These are phyloP conservation scores for Fusarium sp. DNA, from an alignment of 2,329 filamentous ascomycete genomes.

Conservation along the genomic window DNA sequence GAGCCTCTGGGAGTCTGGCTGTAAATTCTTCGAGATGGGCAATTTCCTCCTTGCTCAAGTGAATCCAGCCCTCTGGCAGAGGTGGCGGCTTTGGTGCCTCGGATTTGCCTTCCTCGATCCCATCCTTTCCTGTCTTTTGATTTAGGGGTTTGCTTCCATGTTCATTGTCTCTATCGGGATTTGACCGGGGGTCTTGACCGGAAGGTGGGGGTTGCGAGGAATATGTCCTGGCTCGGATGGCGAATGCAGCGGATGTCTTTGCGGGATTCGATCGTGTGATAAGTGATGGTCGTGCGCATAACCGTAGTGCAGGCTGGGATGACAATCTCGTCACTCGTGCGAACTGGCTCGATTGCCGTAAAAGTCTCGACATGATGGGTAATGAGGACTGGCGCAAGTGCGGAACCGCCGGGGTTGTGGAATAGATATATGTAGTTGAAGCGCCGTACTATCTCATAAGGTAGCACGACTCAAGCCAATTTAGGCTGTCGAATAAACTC, in stretches of 20 bases:
- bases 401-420: slow-evolving; percentile 52
- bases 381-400: slow-evolving; percentile 48
- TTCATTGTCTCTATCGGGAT: slow-evolving; percentile 45
- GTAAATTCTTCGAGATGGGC: slow-evolving; percentile 70
- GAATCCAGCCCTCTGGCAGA: slow-evolving; percentile 61
- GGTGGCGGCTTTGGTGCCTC: slow-evolving; percentile 49
- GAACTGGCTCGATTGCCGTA: slow-evolving; percentile 75
- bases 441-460: slow-evolving; percentile 51
- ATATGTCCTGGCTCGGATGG: slow-evolving; percentile 52
- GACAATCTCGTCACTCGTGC: slow-evolving; percentile 71
- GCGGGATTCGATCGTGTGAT: slow-evolving; percentile 48
- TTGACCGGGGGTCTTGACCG: slow-evolving; percentile 50
- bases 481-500: slow-evolving; percentile 10
- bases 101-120: slow-evolving; percentile 32
- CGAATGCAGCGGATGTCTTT: slow-evolving; percentile 45
- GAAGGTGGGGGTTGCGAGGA: slow-evolving; percentile 55
- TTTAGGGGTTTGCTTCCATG: slow-evolving; percentile 35
- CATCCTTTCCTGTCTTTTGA: slow-evolving; percentile 35
- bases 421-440: slow-evolving; percentile 32
- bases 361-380: slow-evolving; percentile 71
- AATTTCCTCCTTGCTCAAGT: slow-evolving; percentile 59
- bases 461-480: slow-evolving; percentile 42
- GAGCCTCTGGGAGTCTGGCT: slow-evolving; percentile 71
- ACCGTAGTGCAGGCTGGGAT: slow-evolving; percentile 63
- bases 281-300: slow-evolving; percentile 54